Evolutionary conservation across 148 eudicot genomes (phyloP), one percentile per base, ranked within the genome.

Genomic region (Pouteria glomerata): DNA sequence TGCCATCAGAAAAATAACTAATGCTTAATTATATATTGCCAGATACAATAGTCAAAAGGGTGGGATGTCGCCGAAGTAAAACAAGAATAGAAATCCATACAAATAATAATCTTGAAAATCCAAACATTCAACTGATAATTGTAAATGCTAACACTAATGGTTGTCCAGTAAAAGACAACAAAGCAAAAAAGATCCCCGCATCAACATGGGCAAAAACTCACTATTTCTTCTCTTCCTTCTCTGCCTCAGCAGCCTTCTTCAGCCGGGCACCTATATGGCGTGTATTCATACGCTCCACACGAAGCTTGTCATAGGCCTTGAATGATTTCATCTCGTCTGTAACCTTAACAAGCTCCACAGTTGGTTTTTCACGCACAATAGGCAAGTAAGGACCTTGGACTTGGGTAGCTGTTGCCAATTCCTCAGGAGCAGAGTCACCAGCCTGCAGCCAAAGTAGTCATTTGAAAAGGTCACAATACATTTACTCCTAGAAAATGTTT

Each of bases 231-330:
- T 85, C 84, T 77, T 85, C 89, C 76, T 88, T 84, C 74, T 81
- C 86, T 3, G 89, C 87, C 73, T 88, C 92, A 10, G 86, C 87
- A 7, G 89, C 87, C 79, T 33, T 83, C 86, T 83, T 85, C 78
- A 58, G 30, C 66, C 89, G 73, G 34, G 75, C 82, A 70, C 89
- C 92, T 39, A 76, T 31, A 44, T 88, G 86, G 56, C 86, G 82
- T 44, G 72, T 64, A 67, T 88, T 86, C 27, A 68, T 86, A 72
- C 83, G 74, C 83, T 88, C 88, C 26, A 84, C 24, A 21, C 88
- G 87, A 39, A 88, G 69, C 83, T 82, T 85, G 35, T 48, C 77
- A 65, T 82, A 87, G 19, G 88, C 91, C 14, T 76, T 83, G 76
- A 85, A 79, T 13, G 83, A 37, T 63, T 84, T 80, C 85, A 85